Evolutionary conservation across 2,329 filamentous ascomycete genomes (phyloP), one percentile per base, ranked within the genome.

Genomic region (Pseudocercospora pini-densiflorae): DNA sequence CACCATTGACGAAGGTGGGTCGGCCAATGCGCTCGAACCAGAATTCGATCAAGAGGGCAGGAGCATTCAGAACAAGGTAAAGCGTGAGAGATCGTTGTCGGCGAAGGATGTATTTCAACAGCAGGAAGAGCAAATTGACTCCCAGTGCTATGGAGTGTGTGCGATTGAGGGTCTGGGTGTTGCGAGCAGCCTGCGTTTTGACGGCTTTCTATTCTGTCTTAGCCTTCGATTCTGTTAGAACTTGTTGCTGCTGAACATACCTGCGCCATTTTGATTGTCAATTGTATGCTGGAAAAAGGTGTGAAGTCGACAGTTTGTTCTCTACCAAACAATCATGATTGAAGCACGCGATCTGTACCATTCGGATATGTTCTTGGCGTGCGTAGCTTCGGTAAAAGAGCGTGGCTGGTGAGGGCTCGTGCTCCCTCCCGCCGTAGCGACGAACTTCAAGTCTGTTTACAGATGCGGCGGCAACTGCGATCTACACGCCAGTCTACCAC

Each of bases 11-110:
- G 77, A 90, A 92, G 67, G 84, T 89, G 24, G 95, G 95, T 9
- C 94, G 91, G 12, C 92, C 93, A 7, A 93, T 88, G 55, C 87
- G 86, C 80, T 99, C 95, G 68, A 99, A 90, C 74, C 93, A 89
- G 76, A 92, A 91, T 79, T 98, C 89, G 80, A 95, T 93, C 72
- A 90, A 76, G 61, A 97, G 85, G 61, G 90, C 89, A 0, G 95
- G 95, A 0, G 87, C 78, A 2, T 91, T 92, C 70, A 97, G 82
- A 49, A 93, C 68, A 65, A 88, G 77, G 80, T 97, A 99, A 67
- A 88, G 83, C 60, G 89, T 79, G 23, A 89, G 77, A 12, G 84
- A 82, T 54, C 79, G 79, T 29, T 77, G 77, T 33, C 77, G 78
- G 77, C 92, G 81, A 75, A 91, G 74, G 62, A 87, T 73, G 73